Percentiles rank a stretch among this genome's conserved stretches.
These are phyloP conservation scores for Ophiostoma ips DNA, from an alignment of 2,329 filamentous ascomycete genomes.

Conservation along the genomic window DNA sequence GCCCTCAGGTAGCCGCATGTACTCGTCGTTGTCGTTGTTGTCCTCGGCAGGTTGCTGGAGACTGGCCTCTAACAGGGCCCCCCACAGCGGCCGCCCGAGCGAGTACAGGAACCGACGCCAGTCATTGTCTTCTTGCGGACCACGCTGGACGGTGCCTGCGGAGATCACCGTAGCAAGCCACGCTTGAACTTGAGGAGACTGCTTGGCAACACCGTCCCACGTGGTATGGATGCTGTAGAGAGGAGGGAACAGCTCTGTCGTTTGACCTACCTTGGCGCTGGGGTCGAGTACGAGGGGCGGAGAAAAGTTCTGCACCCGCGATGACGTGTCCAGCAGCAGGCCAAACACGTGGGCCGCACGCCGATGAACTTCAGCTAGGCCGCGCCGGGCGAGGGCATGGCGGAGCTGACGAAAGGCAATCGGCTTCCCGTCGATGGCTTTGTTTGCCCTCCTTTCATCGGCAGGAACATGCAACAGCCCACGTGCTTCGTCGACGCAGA, in stretches of 20 bases:
- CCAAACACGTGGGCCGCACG: neutral
- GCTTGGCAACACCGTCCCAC: constrained; percentile 1
- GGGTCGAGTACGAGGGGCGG: neutral
- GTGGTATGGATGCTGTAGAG: constrained; percentile 1
- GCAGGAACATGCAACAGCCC: neutral
- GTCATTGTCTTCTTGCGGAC: neutral
- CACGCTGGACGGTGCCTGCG: neutral
- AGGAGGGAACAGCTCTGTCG: neutral
- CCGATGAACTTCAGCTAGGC: neutral
- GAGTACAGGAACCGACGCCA: constrained; percentile 2
- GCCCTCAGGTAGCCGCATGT: neutral
- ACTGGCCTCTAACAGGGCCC: neutral
- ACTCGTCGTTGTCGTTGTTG: neutral
- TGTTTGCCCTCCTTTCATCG: neutral
- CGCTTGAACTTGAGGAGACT: neutral
- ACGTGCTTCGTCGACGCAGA: constrained; percentile 2
- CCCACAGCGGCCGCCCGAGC: neutral
- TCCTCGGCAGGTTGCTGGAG: neutral
- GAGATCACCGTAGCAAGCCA: neutral
- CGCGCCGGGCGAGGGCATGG: neutral
- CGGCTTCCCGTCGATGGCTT: neutral
- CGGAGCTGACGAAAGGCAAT: constrained; percentile 1
- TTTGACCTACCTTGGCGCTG: neutral
- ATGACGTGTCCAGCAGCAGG: constrained; percentile 2
- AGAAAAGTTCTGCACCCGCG: neutral